A percentile compares a stretch with the other conserved stretches of the same genome.
Evolutionary conservation across 164 flowering plant genomes (phyloP).

Genomic region (Vitis labrusca): DNA sequence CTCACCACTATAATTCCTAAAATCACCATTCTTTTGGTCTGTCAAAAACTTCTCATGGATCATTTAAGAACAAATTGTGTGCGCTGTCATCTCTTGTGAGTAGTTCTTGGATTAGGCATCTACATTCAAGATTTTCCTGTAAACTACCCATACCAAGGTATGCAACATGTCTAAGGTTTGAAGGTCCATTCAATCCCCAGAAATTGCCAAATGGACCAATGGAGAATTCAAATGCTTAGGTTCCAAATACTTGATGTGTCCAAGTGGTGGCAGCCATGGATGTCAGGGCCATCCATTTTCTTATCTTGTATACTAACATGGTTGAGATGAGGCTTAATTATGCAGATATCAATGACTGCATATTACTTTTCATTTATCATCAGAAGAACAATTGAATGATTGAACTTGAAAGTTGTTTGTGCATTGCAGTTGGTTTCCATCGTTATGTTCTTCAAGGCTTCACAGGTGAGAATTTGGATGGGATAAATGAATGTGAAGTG

Average conservation of each 20-base stretch:
- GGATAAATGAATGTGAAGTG: slow-evolving; percentile 59
- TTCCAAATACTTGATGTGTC: no score
- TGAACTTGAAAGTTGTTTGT: slow-evolving; percentile 7
- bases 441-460: slow-evolving; percentile 68
- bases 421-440: slow-evolving; percentile 73
- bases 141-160: neutral
- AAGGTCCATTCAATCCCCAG: no score
- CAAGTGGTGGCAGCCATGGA: no score
- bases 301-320: no score
- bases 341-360: neutral
- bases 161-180: no score
- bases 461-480: slow-evolving; percentile 36
- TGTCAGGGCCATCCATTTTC: no score
- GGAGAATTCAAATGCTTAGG: no score
- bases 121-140: neutral
- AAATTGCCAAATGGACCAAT: no score
- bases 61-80: neutral
- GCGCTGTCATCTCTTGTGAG: neutral
- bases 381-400: neutral
- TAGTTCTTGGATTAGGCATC: neutral
- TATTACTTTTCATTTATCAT: neutral
- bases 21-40: neutral
- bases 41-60: neutral
- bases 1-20: no score
- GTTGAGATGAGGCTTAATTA: neutral